Percentiles rank a stretch among this genome's conserved stretches.
These are phyloP conservation scores for Fusarium phyllophilum DNA, from an alignment of 2,329 filamentous ascomycete genomes.

Conservation along the genomic window DNA sequence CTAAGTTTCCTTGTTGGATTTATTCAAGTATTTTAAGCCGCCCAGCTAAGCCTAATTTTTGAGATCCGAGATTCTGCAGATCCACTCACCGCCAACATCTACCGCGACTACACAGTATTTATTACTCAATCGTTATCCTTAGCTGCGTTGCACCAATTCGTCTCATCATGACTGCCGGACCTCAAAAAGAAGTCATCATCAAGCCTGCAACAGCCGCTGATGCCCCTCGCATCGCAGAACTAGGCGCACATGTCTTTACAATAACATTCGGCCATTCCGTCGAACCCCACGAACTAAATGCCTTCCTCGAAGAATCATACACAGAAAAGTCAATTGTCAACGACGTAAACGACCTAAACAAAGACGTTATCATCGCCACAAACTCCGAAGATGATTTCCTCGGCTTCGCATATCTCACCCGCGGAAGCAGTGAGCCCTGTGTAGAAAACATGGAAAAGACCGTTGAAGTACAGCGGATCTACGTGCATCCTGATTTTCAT, in stretches of 20 bases:
- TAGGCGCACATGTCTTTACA: conserved; percentile 52
- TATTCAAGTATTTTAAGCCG: background rate
- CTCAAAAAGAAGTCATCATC: background rate
- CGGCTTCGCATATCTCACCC: conserved; percentile 55
- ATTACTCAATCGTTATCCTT: background rate
- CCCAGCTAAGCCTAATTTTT: background rate
- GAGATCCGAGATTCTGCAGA: too few species aligned
- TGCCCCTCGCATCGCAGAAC: conserved; percentile 41
- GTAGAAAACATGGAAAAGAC: conserved; percentile 43
- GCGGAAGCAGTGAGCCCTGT: conserved; percentile 52
- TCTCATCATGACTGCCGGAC: background rate
- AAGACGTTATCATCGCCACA: conserved; percentile 42
- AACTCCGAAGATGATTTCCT: conserved; percentile 39
- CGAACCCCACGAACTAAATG: conserved; percentile 48
- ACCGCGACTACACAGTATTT: background rate
- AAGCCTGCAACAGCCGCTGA: conserved; percentile 12
- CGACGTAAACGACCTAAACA: conserved; percentile 40
- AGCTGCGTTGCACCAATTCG: background rate
- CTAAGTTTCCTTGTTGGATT: background rate
- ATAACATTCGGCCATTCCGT: conserved; percentile 56
- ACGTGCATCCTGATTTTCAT: conserved; percentile 50
- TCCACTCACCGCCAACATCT: background rate
- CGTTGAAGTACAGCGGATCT: conserved; percentile 57
- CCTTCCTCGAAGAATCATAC: conserved; percentile 53
- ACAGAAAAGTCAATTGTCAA: conserved; percentile 45